These are phyloP conservation scores for Bruguiera hainesii DNA, from an alignment of 441 rosid species.

Conservation along the genomic window DNA sequence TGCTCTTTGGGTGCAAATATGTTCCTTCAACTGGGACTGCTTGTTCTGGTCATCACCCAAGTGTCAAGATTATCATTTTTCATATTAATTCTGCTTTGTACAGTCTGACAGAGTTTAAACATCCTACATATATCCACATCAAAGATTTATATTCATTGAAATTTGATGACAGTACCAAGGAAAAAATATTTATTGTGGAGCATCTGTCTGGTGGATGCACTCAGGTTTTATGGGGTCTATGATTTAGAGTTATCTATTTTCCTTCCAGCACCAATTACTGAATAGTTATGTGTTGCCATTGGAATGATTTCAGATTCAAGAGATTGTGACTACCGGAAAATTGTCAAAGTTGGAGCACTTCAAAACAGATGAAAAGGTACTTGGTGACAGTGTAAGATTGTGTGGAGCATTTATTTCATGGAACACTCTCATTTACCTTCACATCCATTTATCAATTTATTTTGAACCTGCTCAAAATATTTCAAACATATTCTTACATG, in stretches of 20 bases:
- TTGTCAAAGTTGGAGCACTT: conserved; percentile 91
- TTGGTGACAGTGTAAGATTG: conserved; percentile 5
- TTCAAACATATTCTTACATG: too few species aligned
- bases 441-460: background rate
- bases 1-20: background rate
- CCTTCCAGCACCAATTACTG: background rate
- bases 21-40: background rate
- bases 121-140: background rate
- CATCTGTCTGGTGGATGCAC: background rate
- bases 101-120: too few species aligned
- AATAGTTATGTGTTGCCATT: conserved; percentile 11
- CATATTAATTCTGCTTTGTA: background rate
- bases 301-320: conserved; percentile 71
- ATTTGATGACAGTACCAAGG: background rate
- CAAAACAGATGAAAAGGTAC: conserved; percentile 93
- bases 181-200: background rate
- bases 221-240: background rate
- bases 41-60: background rate
- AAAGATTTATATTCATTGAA: background rate
- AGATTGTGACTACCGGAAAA: conserved; percentile 82
- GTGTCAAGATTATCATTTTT: background rate
- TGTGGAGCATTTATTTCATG: background rate
- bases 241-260: conserved; percentile 3
- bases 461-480: background rate
- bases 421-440: background rate